Evolutionary conservation across 768 basidiomycete species (phyloP), one percentile per base, ranked within the genome.

Genomic region (Boletus reticuloceps): DNA sequence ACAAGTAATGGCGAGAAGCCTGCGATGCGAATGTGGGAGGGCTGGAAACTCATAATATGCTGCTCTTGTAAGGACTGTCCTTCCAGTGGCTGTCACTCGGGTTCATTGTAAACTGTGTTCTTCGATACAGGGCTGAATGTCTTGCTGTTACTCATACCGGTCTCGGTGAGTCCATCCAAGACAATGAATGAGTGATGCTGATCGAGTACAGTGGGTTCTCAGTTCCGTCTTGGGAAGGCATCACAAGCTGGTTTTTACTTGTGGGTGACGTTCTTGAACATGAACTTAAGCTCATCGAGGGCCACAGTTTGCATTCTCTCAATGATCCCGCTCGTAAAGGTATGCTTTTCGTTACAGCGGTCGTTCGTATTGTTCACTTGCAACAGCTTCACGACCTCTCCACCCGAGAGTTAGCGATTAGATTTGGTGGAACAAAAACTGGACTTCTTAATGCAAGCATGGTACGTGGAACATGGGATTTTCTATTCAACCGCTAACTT

Each of bases 381-480:
- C 17, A 25, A 36, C 57, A 89, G 87, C 74, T 93, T 31, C 88
- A 94, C 58, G 92, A 92, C 57, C 76, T 93, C 41, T 81, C 82
- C 1, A 92, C 88, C 0, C 77, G 79, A 51, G 88, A 93, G 51
- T 72, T 95, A 13, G 82, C 91, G 11, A 70, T 84, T 10, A 81
- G 91, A 42, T 80, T 93, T 25, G 92, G 91, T 4, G 88, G 89
- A 20, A 75, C 86, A 16, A 85, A 82, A 63, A 84, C 90, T 0
- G 92, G 89, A 1, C 75, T 95, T 19, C 72, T 94, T 32, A 93
- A 93, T 60, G 90, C 89, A 40, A 89, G 84, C 68, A 75, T 91
- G 83, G 88, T 89, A 66, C 47, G 80, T 64, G 14, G 13, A 29
- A 8, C 7, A 31, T 17, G 32, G 8, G 2, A 49, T 36, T 10